Evolutionary conservation across 345 rosid species (phyloP), one percentile per base, ranked within the genome.

Genomic region (Populus tremula): DNA sequence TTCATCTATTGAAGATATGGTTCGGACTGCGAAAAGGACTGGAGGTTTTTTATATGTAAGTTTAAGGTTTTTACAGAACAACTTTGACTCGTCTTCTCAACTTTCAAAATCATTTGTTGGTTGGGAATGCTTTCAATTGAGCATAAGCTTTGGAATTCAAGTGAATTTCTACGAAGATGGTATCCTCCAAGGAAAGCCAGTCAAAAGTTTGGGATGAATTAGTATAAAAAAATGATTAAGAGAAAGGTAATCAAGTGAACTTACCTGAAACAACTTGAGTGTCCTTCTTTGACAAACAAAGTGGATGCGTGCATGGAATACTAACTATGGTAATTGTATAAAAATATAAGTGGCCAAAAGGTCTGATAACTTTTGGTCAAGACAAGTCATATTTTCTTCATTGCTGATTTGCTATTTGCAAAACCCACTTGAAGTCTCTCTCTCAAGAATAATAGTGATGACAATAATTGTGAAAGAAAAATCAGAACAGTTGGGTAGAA

Each of bases 41-140:
- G 20, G 39, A 54, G 67, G 27, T 16, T 43, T 6, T 21, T 50
- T 43, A 16, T 70, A 14, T 21, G 7, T 27, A 12, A 17, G 38
- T 45, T 71, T 23, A 3, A 47, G 5, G 27, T 49, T 75, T 39
- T 35, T 12, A 43, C 4, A 2, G 25, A 7, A 54, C 67, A 71
- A 43, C 73, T 64, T 79, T 76, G 80, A 77, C 78, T 69, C 0
- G 36, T 38, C 67, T 64, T 56, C 70, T 11, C 35, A 31, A 43
- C 71, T 70, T 70, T 36, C 31, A 29, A 63, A 70, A 67, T 73
- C 31, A n/a, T 61, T 59, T 69, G 54, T 49, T 67, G 43, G 49
- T 43, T 38, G 11, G 35, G 18, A 53, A 49, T 77, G 75, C 71
- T 69, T 53, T 20, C 71, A 18, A 10, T 53, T 6, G 9, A 53